A percentile compares a stretch with the other conserved stretches of the same genome.
Evolutionary conservation across 2,329 filamentous ascomycete genomes (phyloP).

Genomic region (Pseudopyricularia javanii): DNA sequence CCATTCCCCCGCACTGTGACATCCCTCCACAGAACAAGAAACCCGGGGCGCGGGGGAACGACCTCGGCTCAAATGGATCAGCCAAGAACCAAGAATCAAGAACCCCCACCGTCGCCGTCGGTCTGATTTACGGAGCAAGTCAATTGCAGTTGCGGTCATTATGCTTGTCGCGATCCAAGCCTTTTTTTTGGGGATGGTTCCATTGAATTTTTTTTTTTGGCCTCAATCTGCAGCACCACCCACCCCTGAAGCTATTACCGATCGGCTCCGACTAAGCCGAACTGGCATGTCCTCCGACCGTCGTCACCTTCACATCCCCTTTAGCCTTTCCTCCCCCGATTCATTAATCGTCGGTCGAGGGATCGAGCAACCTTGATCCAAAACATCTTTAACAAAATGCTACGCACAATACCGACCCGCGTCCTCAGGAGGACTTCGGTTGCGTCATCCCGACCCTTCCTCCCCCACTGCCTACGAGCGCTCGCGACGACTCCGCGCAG

Average conservation of each 20-base stretch:
- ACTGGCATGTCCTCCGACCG: neutral
- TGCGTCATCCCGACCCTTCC: neutral
- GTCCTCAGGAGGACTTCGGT: slow-evolving; percentile 9
- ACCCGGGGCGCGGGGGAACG: too few species aligned
- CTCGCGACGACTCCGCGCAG: slow-evolving; percentile 25
- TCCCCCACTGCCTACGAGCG: slow-evolving; percentile 9
- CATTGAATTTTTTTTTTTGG: too few species aligned
- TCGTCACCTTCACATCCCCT: neutral
- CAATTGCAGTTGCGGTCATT: too few species aligned
- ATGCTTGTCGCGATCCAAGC: too few species aligned
- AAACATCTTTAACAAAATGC: slow-evolving; percentile 7
- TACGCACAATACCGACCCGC: slow-evolving; percentile 9
- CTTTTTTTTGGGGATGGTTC: too few species aligned
- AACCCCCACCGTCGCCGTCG: too few species aligned
- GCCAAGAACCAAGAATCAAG: too few species aligned
- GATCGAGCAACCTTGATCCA: neutral
- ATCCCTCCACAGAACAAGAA: neutral
- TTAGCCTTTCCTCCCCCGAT: neutral
- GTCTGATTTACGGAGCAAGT: too few species aligned
- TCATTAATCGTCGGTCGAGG: neutral
- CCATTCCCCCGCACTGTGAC: neutral
- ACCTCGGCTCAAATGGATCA: too few species aligned
- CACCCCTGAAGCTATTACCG: neutral
- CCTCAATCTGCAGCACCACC: too few species aligned
- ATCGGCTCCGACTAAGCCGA: neutral